These are phyloP conservation scores for Globisporangium camurandrum DNA, from an alignment of 352 stramenopile species.

Conservation along the genomic window DNA sequence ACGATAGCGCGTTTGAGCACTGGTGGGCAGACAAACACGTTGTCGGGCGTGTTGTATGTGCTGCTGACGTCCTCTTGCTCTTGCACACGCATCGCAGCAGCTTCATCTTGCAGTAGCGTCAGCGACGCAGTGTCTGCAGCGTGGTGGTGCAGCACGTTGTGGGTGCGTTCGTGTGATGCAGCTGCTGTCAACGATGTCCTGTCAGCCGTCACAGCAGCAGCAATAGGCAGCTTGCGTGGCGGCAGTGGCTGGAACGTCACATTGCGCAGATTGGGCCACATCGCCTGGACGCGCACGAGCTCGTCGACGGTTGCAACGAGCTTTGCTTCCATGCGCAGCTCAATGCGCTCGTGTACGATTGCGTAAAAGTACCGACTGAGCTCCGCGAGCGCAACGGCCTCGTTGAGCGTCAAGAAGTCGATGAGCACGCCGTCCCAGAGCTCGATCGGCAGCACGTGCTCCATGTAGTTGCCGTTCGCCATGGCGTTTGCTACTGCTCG, in stretches of 20 bases:
- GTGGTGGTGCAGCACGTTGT: conserved; percentile 21
- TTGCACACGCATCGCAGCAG: too few species aligned
- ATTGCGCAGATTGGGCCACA: conserved; percentile 51
- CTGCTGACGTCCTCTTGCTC: too few species aligned
- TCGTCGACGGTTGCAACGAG: conserved; percentile 28
- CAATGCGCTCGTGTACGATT: conserved; percentile 39
- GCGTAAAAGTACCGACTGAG: conserved; percentile 43
- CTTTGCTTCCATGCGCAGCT: conserved; percentile 29
- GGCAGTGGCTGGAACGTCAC: conserved; percentile 52
- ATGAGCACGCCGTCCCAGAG: conserved; percentile 51
- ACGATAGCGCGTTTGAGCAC: conserved; percentile 23
- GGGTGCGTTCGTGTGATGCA: conserved; percentile 23
- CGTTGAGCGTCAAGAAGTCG: conserved; percentile 40
- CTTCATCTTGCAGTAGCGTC: conserved; percentile 13
- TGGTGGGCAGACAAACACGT: conserved; percentile 23
- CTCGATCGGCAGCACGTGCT: conserved; percentile 30
- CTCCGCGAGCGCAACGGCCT: conserved; percentile 47
- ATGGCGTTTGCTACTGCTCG: too few species aligned
- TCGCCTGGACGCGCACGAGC: conserved; percentile 22
- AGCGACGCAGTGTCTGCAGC: not conserved
- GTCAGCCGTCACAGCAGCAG: conserved; percentile 6
- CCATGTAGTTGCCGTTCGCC: too few species aligned
- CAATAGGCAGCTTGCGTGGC: too few species aligned
- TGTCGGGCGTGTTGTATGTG: too few species aligned
- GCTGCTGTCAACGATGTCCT: too few species aligned